Evolutionary conservation across 164 flowering plant species (phyloP).

Genomic region (Echeveria elegans): DNA sequence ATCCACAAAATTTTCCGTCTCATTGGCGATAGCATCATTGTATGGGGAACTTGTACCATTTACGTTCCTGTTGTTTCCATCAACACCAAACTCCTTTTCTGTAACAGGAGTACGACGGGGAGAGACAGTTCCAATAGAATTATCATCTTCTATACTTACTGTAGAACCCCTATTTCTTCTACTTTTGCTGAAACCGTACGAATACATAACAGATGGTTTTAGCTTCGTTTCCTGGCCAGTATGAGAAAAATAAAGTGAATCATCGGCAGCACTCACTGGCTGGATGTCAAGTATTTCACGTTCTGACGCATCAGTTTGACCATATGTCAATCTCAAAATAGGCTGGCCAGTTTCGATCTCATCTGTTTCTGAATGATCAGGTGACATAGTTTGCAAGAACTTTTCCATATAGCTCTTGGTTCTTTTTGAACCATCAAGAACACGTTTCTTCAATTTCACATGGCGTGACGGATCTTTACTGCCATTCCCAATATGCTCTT

Average conservation of each 20-base stretch:
- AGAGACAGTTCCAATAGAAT: conserved; percentile 19
- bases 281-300: conserved; percentile 41
- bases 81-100: conserved; percentile 30
- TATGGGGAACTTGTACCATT: conserved; percentile 25
- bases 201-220: conserved; percentile 19
- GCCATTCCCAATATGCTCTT: conserved; percentile 52
- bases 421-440: conserved; percentile 29
- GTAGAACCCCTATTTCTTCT: conserved; percentile 18
- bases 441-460: conserved; percentile 73
- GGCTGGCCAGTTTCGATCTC: conserved; percentile 27
- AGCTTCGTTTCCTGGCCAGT: conserved; percentile 16
- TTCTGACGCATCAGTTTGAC: conserved; percentile 28
- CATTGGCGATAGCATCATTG: conserved; percentile 70
- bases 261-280: conserved; percentile 29
- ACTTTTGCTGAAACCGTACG: conserved; percentile 15
- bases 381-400: conserved; percentile 39
- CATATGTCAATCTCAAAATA: conserved; percentile 21
- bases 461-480: conserved; percentile 34
- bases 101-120: conserved; percentile 14
- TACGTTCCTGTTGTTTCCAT: conserved; percentile 26
- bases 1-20: conserved; percentile 72
- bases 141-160: conserved; percentile 17
- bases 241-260: conserved; percentile 27
- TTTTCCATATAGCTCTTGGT: conserved; percentile 79
- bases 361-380: conserved; percentile 31